Conservation (phyloP, 345 rosid genomes). For the Gossypium rotundifolium region DNA sequence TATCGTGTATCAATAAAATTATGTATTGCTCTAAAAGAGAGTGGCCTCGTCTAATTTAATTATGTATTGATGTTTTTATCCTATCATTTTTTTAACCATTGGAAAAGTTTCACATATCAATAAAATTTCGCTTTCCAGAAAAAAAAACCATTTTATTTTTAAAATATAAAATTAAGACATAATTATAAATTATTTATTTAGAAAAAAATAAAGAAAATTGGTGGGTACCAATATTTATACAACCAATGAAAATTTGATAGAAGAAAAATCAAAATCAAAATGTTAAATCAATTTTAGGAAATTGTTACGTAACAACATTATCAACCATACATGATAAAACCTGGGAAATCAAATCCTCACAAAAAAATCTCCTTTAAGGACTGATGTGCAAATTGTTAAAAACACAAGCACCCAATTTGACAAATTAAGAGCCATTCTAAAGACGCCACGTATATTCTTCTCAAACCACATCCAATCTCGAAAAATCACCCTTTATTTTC, state of each 20-base stretch:
- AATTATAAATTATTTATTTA: too few species aligned
- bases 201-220: too few species aligned
- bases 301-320: neutral
- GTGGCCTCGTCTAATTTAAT: too few species aligned
- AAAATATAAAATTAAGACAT: too few species aligned
- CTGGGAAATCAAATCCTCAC: neutral
- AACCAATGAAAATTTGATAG: neutral
- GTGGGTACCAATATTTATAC: neutral
- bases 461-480: slow-evolving; percentile 3
- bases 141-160: too few species aligned
- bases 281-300: neutral
- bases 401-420: neutral
- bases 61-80: too few species aligned
- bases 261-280: neutral
- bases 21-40: too few species aligned
- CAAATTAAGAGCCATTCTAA: neutral
- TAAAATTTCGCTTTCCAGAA: too few species aligned
- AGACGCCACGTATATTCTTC: slow-evolving; percentile 5
- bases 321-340: neutral
- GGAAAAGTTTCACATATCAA: too few species aligned
- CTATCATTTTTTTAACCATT: too few species aligned
- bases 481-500: neutral
- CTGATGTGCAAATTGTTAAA: neutral
- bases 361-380: neutral
- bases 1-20: too few species aligned